These are phyloP conservation scores for Tilletia caries DNA, from an alignment of 1,284 basidiomycete genomes.

Conservation along the genomic window DNA sequence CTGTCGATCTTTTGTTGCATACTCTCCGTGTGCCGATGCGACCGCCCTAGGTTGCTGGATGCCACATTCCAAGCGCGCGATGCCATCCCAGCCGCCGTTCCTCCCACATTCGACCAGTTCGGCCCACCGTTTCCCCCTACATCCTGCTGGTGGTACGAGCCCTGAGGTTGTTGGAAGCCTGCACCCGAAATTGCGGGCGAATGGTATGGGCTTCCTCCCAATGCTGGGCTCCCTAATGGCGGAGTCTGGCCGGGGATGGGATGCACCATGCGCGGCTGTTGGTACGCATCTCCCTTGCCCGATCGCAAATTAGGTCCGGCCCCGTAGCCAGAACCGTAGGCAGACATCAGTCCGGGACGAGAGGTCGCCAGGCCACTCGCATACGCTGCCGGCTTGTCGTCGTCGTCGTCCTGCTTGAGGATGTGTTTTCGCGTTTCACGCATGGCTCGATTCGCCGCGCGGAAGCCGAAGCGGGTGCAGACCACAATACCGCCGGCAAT, in stretches of 20 bases:
- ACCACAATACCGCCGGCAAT: constrained; percentile 56
- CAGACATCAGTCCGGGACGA: constrained; percentile 19
- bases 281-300: constrained; percentile 9
- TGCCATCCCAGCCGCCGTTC: constrained; percentile 19
- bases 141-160: constrained; percentile 19
- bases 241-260: constrained; percentile 9
- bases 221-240: neutral
- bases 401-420: constrained; percentile 22
- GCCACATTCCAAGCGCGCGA: constrained; percentile 29
- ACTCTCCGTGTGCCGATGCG: constrained; percentile 10
- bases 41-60: neutral
- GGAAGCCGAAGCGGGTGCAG: constrained; percentile 41
- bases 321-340: constrained; percentile 20
- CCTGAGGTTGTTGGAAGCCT: neutral
- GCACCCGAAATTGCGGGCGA: neutral
- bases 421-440: constrained; percentile 17
- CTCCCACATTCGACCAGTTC: constrained; percentile 28
- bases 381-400: constrained; percentile 18
- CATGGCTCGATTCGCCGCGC: constrained; percentile 33
- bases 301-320: constrained; percentile 4
- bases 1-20: constrained; percentile 33
- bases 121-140: constrained; percentile 28
- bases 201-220: neutral
- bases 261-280: neutral
- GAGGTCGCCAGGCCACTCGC: constrained; percentile 16